A percentile compares a stretch with the other conserved stretches of the same genome.
Conservation (phyloP, 371 early-diverging fungal genomes). For the Mortierella sp. region DNA sequence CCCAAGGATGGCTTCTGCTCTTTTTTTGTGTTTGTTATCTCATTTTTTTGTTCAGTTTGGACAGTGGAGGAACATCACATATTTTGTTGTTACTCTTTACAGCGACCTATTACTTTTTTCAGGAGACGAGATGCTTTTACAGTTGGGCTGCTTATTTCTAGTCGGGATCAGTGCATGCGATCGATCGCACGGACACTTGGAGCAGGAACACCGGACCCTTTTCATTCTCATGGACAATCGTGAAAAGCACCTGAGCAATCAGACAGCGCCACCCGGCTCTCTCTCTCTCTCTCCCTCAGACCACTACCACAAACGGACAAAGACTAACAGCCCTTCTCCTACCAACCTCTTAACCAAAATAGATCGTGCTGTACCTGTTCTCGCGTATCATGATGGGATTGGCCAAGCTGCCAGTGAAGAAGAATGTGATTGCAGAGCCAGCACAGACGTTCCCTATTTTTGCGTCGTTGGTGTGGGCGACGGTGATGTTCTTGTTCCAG, state of each 20-base stretch:
- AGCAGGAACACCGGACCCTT: background rate
- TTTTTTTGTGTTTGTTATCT: background rate
- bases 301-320: background rate
- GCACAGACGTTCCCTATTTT: constrained; percentile 90
- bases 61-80: too few species aligned
- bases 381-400: constrained; percentile 91
- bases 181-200: background rate
- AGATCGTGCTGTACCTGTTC: constrained; percentile 96
- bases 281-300: background rate
- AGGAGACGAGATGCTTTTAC: too few species aligned
- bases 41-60: background rate
- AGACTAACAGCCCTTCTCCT: background rate
- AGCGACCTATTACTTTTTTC: background rate
- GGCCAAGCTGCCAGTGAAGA: constrained; percentile 86
- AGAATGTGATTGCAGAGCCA: constrained; percentile 76
- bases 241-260: background rate
- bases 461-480: constrained; percentile 96
- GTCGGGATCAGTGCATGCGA: background rate
- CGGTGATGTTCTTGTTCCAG: constrained; percentile 96
- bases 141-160: background rate
- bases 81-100: background rate
- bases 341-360: background rate
- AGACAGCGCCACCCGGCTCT: too few species aligned
- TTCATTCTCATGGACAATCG: background rate
- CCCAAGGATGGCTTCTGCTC: background rate